Conservation (phyloP, 768 basidiomycete species). For the Cystoderma amianthinum region DNA sequence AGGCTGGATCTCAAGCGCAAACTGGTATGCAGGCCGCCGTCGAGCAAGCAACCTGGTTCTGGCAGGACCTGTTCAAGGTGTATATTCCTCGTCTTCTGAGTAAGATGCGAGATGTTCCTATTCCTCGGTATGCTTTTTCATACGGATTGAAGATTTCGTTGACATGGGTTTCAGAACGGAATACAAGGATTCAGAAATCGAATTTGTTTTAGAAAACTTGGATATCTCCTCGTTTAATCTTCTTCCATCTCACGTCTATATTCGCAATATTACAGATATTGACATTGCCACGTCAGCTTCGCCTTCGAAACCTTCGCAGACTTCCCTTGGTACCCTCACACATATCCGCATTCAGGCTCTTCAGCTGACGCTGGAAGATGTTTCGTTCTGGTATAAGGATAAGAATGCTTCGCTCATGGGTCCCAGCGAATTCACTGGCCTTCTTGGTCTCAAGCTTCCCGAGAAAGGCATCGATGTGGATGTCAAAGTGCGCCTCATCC, state of each 20-base stretch:
- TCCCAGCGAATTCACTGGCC: slow-evolving; percentile 53
- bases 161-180: too few species aligned
- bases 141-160: neutral
- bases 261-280: slow-evolving; percentile 60
- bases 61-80: slow-evolving; percentile 77
- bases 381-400: slow-evolving; percentile 73
- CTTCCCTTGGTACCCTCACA: slow-evolving; percentile 55
- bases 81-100: slow-evolving; percentile 56
- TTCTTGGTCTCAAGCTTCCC: slow-evolving; percentile 56
- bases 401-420: slow-evolving; percentile 41
- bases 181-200: slow-evolving; percentile 59
- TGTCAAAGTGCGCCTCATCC: slow-evolving; percentile 57
- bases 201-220: slow-evolving; percentile 72
- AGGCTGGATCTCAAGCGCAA: slow-evolving; percentile 26
- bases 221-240: slow-evolving; percentile 62
- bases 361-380: slow-evolving; percentile 53
- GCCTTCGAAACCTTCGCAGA: slow-evolving; percentile 28
- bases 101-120: slow-evolving; percentile 55
- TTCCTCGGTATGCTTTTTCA: slow-evolving; percentile 46
- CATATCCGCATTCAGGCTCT: slow-evolving; percentile 61
- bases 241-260: slow-evolving; percentile 63
- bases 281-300: slow-evolving; percentile 37
- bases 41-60: slow-evolving; percentile 68
- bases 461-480: slow-evolving; percentile 65
- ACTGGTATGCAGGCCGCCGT: slow-evolving; percentile 43